These are phyloP conservation scores for Pseudogymnoascus sp. DNA, from an alignment of 2,329 filamentous ascomycete species.

Conservation along the genomic window DNA sequence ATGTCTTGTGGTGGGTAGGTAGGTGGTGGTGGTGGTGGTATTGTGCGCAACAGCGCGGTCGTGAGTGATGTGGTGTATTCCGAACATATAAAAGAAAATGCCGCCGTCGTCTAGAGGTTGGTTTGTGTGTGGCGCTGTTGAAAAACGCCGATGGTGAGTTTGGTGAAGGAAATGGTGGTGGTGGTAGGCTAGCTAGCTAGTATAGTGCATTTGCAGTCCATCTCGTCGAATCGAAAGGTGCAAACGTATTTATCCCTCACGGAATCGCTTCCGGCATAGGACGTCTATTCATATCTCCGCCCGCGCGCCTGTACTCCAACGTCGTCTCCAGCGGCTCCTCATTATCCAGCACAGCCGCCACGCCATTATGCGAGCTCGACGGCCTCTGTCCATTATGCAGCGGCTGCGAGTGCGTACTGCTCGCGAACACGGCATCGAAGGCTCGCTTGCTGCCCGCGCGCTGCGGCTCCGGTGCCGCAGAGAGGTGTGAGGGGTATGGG, in stretches of 20 bases:
- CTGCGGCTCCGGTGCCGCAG: constrained; percentile 15
- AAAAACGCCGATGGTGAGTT: neutral
- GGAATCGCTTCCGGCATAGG: too few relatives aligned
- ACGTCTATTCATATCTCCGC: constrained; percentile 30
- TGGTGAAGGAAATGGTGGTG: neutral
- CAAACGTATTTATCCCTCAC: too few relatives aligned
- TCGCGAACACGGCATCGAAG: constrained; percentile 20
- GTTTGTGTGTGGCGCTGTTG: neutral
- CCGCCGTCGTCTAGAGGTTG: neutral
- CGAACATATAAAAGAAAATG: neutral
- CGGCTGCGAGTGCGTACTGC: constrained; percentile 25
- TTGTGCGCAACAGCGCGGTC: too few relatives aligned
- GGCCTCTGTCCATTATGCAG: constrained; percentile 38
- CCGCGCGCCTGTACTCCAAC: constrained; percentile 26
- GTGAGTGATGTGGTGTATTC: neutral
- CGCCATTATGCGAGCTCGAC: constrained; percentile 20
- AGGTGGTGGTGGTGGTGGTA: neutral
- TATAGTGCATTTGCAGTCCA: too few relatives aligned
- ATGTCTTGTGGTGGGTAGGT: neutral
- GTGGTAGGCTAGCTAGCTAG: neutral
- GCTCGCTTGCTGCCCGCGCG: constrained; percentile 21
- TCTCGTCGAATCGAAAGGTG: too few relatives aligned
- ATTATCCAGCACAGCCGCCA: constrained; percentile 12
- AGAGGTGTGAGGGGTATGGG: constrained; percentile 6
- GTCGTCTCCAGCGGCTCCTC: constrained; percentile 15